Percentiles rank a stretch among this genome's conserved stretches.
phyloP scores from a whole-genome alignment of 495 filamentous ascomycete genomes.

The Talaromyces borbonicus region DNA sequence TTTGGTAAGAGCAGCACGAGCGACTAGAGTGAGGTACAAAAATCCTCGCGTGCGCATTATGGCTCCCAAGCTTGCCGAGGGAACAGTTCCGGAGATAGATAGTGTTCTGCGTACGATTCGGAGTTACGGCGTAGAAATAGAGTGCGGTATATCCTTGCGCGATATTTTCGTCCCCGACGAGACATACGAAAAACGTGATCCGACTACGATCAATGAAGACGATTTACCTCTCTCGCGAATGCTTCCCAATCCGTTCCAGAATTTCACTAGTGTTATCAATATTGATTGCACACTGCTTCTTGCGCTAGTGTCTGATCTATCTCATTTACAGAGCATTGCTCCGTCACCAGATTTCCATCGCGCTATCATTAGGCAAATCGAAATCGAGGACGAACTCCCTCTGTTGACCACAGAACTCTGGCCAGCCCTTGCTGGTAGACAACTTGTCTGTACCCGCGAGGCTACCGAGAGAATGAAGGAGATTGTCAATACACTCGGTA shows the following conservation, averaged over 20 bases:
- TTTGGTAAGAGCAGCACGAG: conserved; percentile 42
- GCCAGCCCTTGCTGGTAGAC: conserved; percentile 44
- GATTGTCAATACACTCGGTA: conserved; percentile 58
- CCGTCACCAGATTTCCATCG: conserved; percentile 37
- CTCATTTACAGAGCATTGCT: conserved; percentile 37
- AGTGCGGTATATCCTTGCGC: conserved; percentile 26
- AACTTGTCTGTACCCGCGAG: conserved; percentile 52
- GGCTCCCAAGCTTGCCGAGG: conserved; percentile 45
- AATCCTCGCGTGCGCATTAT: conserved; percentile 52
- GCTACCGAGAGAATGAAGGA: conserved; percentile 55
- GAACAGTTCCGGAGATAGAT: conserved; percentile 43
- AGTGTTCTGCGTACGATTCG: conserved; percentile 47
- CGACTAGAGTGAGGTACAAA: conserved; percentile 45
- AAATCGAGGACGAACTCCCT: conserved; percentile 49
- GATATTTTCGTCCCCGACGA: conserved; percentile 9
- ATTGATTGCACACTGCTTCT: conserved; percentile 68
- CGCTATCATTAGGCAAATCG: conserved; percentile 54
- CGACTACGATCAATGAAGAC: conserved; percentile 11
- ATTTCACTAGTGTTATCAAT: conserved; percentile 52
- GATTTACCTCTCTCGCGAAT: conserved; percentile 32
- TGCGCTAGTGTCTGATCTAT: conserved; percentile 62
- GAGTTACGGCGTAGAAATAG: conserved; percentile 44
- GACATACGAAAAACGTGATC: conserved; percentile 1
- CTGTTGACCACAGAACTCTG: conserved; percentile 52
- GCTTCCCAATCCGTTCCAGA: conserved; percentile 41